Evolutionary conservation across 192 early-diverging fungal genomes (phyloP).

Genomic region (Coemansia erecta): DNA sequence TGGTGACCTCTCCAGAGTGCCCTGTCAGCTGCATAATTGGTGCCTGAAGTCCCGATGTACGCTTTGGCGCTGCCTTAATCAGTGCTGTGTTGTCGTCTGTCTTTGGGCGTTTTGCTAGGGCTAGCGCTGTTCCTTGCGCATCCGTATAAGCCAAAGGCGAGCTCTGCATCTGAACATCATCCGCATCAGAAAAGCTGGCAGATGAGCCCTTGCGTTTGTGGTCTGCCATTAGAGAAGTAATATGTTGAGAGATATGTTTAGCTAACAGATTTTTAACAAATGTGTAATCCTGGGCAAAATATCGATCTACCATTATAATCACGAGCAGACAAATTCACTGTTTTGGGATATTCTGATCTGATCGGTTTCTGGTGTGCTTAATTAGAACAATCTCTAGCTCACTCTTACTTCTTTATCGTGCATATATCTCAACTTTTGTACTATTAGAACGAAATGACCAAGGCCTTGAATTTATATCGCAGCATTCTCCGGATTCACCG

Average conservation of each 20-base stretch:
- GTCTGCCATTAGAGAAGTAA: conserved; percentile 24
- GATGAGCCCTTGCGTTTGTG: conserved; percentile 38
- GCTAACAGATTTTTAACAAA: too few relatives aligned
- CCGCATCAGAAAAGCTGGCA: conserved; percentile 9
- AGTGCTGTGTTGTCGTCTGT: conserved; percentile 21
- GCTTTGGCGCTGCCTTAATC: conserved; percentile 35
- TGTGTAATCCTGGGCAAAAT: not conserved
- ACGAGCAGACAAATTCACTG: not conserved
- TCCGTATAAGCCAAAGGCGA: not conserved
- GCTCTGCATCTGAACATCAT: not conserved
- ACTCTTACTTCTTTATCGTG: not conserved
- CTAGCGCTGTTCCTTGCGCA: conserved; percentile 31
- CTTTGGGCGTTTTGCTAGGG: conserved; percentile 46
- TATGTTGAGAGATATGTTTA: too few relatives aligned
- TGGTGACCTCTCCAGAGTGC: conserved; percentile 77
- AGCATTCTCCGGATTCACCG: conserved; percentile 39
- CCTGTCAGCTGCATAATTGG: conserved; percentile 88
- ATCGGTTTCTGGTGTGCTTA: not conserved
- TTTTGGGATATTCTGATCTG: not conserved
- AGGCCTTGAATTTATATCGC: conserved; percentile 34
- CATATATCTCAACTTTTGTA: not conserved
- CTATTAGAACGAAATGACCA: conserved; percentile 8
- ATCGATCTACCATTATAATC: not conserved
- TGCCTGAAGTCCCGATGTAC: conserved; percentile 74
- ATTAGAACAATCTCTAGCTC: too few relatives aligned